phyloP scores from a whole-genome alignment of 495 filamentous ascomycete species.

The Aspergillus leporis region DNA sequence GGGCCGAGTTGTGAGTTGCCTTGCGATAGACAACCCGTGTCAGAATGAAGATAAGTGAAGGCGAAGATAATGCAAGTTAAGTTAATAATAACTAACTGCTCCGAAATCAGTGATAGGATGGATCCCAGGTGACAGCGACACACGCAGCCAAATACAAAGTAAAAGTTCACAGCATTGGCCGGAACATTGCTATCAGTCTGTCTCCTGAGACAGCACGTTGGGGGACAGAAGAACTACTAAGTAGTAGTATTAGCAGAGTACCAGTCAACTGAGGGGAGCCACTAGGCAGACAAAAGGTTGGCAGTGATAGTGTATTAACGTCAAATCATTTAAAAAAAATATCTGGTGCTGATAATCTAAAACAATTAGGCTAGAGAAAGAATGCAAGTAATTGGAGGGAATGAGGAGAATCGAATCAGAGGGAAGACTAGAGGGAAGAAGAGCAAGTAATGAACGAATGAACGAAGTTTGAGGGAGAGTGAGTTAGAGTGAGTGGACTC shows the following conservation, averaged over 20 bases:
- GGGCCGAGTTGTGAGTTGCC: not conserved
- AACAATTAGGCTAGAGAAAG: not conserved
- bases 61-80: not conserved
- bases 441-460: slow-evolving; percentile 1
- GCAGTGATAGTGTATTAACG: not conserved
- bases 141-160: slow-evolving; percentile 6
- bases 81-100: slow-evolving; percentile 6
- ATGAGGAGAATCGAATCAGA: not conserved
- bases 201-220: not conserved
- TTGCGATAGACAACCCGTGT: not conserved
- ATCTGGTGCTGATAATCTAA: not conserved
- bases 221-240: not conserved
- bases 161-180: slow-evolving; percentile 18
- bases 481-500: not conserved
- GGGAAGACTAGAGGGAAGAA: slow-evolving; percentile 4
- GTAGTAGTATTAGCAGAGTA: not conserved
- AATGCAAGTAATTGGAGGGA: not conserved
- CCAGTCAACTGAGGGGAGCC: not conserved
- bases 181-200: slow-evolving; percentile 11
- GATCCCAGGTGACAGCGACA: slow-evolving; percentile 13
- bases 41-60: not conserved
- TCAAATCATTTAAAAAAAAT: not conserved
- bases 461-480: not conserved
- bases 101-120: not conserved
- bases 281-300: not conserved